phyloP scores from a whole-genome alignment of 208 protist species.

The Crithidia bombi region DNA sequence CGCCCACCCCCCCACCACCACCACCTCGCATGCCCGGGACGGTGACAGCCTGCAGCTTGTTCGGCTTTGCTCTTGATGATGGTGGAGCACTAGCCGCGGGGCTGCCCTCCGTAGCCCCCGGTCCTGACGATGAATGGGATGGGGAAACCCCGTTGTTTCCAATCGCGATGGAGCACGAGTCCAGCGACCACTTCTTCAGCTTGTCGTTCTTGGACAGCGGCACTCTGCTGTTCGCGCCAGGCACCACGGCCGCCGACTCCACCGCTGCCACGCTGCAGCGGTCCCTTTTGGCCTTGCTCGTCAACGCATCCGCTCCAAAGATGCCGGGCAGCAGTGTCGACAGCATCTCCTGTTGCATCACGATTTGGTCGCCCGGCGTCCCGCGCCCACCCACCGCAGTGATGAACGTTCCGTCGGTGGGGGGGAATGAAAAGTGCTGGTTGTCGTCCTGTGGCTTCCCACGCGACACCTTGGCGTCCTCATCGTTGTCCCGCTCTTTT shows the following conservation, averaged over 20 bases:
- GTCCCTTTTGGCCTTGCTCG: background rate
- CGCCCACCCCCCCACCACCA: background rate
- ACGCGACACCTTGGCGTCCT: background rate
- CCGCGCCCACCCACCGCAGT: background rate
- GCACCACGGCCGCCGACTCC: background rate
- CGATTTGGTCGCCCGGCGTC: background rate
- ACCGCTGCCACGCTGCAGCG: background rate
- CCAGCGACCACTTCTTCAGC: slow-evolving; percentile 23
- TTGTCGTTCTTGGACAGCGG: slow-evolving; percentile 1
- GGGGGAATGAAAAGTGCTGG: background rate
- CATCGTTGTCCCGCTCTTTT: slow-evolving; percentile 10
- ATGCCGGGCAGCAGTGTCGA: slow-evolving; percentile 9
- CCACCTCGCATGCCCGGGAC: background rate
- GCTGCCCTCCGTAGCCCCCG: too few relatives aligned
- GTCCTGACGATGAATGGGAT: too few relatives aligned
- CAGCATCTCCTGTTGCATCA: slow-evolving; percentile 1
- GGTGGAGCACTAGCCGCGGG: too few relatives aligned
- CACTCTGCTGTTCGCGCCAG: background rate
- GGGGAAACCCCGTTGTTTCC: background rate
- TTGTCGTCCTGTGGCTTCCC: background rate
- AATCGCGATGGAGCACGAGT: slow-evolving; percentile 1
- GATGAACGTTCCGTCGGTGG: background rate
- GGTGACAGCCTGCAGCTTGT: background rate
- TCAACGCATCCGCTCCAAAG: background rate
- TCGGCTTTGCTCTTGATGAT: background rate